Conservation (phyloP, 163 green algal species). For the Volvox carteri region DNA sequence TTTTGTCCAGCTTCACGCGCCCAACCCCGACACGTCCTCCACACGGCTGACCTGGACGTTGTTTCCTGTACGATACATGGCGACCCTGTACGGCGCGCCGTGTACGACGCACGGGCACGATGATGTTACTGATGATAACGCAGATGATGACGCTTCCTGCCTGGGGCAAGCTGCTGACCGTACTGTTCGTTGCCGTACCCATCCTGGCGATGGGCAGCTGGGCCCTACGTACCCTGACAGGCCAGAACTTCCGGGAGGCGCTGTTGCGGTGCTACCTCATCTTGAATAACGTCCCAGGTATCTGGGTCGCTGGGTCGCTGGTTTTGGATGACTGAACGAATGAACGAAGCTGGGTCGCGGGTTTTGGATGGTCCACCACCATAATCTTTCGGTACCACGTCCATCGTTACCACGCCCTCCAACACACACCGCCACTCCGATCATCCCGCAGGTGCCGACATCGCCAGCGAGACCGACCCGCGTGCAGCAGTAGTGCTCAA, state of each 20-base stretch:
- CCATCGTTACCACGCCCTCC: background rate
- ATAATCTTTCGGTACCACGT: background rate
- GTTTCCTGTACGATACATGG: no score
- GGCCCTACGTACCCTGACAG: background rate
- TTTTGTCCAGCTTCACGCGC: background rate
- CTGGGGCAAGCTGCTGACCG: conserved; percentile 28
- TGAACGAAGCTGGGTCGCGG: background rate
- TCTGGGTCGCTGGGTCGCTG: background rate
- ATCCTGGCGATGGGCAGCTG: background rate
- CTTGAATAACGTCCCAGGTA: conserved; percentile 50
- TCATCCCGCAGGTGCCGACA: background rate
- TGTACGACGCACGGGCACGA: no score
- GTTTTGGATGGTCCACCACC: background rate
- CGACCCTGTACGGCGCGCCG: background rate
- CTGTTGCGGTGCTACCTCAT: conserved; percentile 34
- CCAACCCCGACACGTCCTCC: background rate
- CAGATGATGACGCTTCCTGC: conserved; percentile 38
- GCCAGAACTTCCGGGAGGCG: background rate
- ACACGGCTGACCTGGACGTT: background rate
- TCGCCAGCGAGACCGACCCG: background rate
- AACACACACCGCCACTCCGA: background rate
- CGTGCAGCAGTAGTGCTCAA: conserved; percentile 7
- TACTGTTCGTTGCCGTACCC: background rate
- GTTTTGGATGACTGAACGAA: background rate
- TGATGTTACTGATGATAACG: no score